Base-by-base conservation (phyloP, 306 rosid species). In the Astragalus glycyphyllos region DNA sequence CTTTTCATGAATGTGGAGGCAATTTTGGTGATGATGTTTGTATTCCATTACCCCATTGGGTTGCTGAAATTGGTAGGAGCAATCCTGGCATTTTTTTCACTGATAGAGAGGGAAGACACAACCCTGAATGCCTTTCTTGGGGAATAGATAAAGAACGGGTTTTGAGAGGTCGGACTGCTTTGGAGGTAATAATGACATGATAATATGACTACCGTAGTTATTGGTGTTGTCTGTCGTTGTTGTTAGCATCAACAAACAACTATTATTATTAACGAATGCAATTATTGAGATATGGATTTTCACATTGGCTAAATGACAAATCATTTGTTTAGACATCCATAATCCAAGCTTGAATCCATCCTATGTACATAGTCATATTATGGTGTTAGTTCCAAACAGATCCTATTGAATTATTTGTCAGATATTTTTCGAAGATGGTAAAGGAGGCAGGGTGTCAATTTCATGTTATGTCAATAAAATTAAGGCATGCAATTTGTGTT, bases 1-100 rank as follows among this genome's bases (percentile, higher is more conserved):
- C 99, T 51, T 95, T 95, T 76, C 99, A 95, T 85, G 97, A 95
- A 84, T 95, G 99, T 76, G 97, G 99, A 79, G 96, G 96, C 79
- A 89, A 95, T 81, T 85, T 95, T 47, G 97, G 97, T 65, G 99
- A 89, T 78, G 96, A 91, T 87, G 96, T 91, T 60, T 91, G 96
- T 70, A 87, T 95, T 76, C 97, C 99, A 67, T 79, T 91, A 67
- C 99, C 99, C 20, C 97, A 95, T 69, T 95, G 99, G 97, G 96
- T 91, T 77, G 91, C 90, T 73, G 99, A 91, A 87, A 91, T 95
- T 80, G 96, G 97, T 81, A 84, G 97, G 81, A 91, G 84, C 85
- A 91, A 91, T 84, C 97, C 96, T 59, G 92, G 87, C 80, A 91
- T 95, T 74, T 95, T 86, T 81, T 95, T 95, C 89, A 89, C 92